A percentile compares a stretch with the other conserved stretches of the same genome.
Conservation (phyloP, 1,284 basidiomycete genomes). For the Cerioporus squamosus region DNA sequence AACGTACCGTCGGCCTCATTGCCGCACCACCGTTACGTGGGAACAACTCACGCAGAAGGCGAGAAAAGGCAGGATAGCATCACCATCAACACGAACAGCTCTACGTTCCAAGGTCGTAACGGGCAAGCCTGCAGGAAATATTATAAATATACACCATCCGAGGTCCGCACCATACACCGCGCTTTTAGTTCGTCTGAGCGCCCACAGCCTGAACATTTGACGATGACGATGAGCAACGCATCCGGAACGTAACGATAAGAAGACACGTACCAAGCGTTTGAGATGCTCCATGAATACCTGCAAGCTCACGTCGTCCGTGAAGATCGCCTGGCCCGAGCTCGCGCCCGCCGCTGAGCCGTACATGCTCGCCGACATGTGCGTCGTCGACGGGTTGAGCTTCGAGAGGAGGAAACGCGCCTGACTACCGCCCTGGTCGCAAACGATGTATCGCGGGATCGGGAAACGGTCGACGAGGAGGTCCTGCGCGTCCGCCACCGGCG, state of each 20-base stretch:
- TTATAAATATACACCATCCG: constrained; percentile 7
- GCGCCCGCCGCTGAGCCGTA: constrained; percentile 74
- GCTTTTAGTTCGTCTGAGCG: constrained; percentile 63
- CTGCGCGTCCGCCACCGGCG: constrained; percentile 82
- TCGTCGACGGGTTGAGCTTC: constrained; percentile 98
- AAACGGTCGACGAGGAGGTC: constrained; percentile 95
- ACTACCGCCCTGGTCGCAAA: constrained; percentile 96
- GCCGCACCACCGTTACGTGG: no score
- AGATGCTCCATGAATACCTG: constrained; percentile 97
- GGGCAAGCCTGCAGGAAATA: not conserved
- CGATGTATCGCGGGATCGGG: constrained; percentile 97
- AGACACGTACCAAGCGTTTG: constrained; percentile 75
- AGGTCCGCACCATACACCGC: not conserved
- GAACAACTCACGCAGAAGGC: not conserved
- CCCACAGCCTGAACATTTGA: constrained; percentile 59
- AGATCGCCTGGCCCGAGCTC: constrained; percentile 88
- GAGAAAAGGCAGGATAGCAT: not conserved
- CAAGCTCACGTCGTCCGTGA: constrained; percentile 98
- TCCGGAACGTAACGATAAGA: not conserved
- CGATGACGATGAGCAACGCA: not conserved
- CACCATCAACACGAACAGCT: not conserved
- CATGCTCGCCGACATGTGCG: constrained; percentile 92
- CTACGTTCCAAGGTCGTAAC: no score
- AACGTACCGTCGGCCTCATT: no score
- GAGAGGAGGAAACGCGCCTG: constrained; percentile 97